Percentiles rank a stretch among this genome's conserved stretches.
phyloP scores from a whole-genome alignment of 1,284 basidiomycete species.

The Leccinum fuscescens region DNA sequence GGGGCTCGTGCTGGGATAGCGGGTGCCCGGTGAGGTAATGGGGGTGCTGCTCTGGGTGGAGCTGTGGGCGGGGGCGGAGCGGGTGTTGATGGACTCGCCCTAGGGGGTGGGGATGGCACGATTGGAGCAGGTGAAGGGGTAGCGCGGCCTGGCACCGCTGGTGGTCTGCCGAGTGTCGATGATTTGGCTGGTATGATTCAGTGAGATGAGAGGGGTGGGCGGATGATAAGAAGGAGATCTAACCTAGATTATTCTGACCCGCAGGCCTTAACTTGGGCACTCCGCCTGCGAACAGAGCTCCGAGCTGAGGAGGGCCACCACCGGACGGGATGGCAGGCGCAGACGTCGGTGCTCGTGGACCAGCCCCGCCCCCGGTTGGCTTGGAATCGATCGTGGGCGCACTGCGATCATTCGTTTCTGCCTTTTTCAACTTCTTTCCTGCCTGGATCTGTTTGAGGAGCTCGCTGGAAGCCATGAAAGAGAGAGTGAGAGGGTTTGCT shows the following conservation, averaged over 20 bases:
- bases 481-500: too few relatives aligned
- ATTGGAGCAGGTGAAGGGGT: constrained; percentile 33
- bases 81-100: constrained; percentile 29
- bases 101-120: constrained; percentile 35
- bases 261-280: constrained; percentile 87
- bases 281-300: constrained; percentile 84
- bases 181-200: constrained; percentile 49
- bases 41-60: constrained; percentile 29
- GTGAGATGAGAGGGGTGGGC: constrained; percentile 16
- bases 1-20: constrained; percentile 27
- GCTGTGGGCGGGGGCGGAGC: constrained; percentile 23
- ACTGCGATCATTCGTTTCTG: constrained; percentile 81
- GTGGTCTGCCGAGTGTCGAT: constrained; percentile 62
- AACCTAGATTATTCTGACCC: constrained; percentile 58
- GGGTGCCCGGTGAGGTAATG: constrained; percentile 22
- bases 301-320: constrained; percentile 74
- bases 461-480: constrained; percentile 64
- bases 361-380: constrained; percentile 39
- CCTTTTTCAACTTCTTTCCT: constrained; percentile 78
- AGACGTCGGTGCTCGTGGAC: constrained; percentile 34
- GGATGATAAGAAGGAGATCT: constrained; percentile 21
- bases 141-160: constrained; percentile 59
- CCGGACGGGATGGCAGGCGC: constrained; percentile 30
- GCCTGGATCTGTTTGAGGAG: constrained; percentile 76
- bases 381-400: constrained; percentile 62